Evolutionary conservation across 805 yeast genomes (phyloP).

Genomic region (Candida sanyiensis): DNA sequence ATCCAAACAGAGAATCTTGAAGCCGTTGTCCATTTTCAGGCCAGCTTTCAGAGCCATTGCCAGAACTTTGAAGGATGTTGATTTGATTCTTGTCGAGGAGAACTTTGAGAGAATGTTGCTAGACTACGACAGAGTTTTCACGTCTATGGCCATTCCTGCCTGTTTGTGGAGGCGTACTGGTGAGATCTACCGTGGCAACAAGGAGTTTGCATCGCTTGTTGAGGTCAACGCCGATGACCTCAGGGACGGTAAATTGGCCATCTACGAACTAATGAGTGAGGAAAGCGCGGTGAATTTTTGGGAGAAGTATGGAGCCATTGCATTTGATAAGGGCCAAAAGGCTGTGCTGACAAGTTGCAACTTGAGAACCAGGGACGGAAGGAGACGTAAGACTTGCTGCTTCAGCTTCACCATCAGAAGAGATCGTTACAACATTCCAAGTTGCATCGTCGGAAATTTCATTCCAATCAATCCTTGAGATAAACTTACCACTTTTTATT

Average conservation of each 20-base stretch:
- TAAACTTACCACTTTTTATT: no score
- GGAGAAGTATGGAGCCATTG: conserved; percentile 96
- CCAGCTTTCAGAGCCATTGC: conserved; percentile 95
- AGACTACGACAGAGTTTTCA: conserved; percentile 91
- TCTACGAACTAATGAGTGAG: conserved; percentile 90
- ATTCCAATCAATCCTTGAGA: conserved; percentile 57
- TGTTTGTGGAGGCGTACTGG: conserved; percentile 97
- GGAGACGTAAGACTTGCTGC: conserved; percentile 78
- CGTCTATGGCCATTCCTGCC: conserved; percentile 97
- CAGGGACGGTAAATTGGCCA: conserved; percentile 86
- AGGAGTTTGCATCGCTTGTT: conserved; percentile 90
- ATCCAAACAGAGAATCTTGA: conserved; percentile 77
- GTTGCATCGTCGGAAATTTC: conserved; percentile 93
- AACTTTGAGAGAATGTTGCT: conserved; percentile 88
- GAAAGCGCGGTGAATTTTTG: conserved; percentile 95
- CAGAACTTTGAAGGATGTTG: conserved; percentile 81
- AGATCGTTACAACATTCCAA: conserved; percentile 90
- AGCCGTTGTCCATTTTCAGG: conserved; percentile 77
- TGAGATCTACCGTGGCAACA: conserved; percentile 90
- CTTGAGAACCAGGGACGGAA: conserved; percentile 74
- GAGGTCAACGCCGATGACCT: conserved; percentile 86
- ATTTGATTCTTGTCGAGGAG: conserved; percentile 87
- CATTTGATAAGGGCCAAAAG: conserved; percentile 92
- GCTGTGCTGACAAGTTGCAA: conserved; percentile 92
- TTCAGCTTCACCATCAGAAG: conserved; percentile 91